Conservation (phyloP, 805 yeast species). For the Wickerhamia fluorescens region DNA sequence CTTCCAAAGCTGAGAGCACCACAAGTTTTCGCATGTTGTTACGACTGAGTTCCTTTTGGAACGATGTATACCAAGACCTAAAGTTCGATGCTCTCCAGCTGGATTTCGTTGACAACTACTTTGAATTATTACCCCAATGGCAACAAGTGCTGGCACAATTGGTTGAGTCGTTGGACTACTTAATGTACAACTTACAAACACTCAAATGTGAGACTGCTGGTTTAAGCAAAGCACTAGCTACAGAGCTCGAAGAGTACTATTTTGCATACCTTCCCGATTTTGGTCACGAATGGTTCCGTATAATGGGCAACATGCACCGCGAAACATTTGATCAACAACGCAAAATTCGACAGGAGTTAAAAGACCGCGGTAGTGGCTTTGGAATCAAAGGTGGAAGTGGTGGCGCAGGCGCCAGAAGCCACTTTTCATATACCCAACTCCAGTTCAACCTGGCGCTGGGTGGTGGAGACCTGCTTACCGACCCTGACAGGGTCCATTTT, state of each 20-base stretch:
- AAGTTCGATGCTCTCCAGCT: conserved; percentile 12
- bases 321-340: conserved; percentile 1
- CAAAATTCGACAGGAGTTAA: conserved; percentile 3
- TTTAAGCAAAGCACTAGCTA: conserved; percentile 2
- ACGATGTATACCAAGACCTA: conserved; percentile 24
- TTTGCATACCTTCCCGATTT: conserved; percentile 17
- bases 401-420: no score
- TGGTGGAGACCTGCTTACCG: no score
- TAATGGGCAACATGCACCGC: conserved; percentile 2
- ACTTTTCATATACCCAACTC: no score
- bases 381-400: no score
- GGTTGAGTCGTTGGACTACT: conserved; percentile 17
- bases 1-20: neutral
- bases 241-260: conserved; percentile 6
- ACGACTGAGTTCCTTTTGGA: conserved; percentile 14
- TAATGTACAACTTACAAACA: conserved; percentile 12
- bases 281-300: conserved; percentile 6
- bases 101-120: conserved; percentile 4
- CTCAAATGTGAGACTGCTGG: conserved; percentile 6
- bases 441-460: no score
- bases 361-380: conserved; percentile 1
- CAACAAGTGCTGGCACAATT: conserved; percentile 10
- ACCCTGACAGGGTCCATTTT: no score
- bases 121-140: conserved; percentile 7
- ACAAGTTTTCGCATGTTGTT: neutral